Evolutionary conservation across 225 moss, liverwort and hornwort genomes (phyloP).

Genomic region (Anthoceros angustus): DNA sequence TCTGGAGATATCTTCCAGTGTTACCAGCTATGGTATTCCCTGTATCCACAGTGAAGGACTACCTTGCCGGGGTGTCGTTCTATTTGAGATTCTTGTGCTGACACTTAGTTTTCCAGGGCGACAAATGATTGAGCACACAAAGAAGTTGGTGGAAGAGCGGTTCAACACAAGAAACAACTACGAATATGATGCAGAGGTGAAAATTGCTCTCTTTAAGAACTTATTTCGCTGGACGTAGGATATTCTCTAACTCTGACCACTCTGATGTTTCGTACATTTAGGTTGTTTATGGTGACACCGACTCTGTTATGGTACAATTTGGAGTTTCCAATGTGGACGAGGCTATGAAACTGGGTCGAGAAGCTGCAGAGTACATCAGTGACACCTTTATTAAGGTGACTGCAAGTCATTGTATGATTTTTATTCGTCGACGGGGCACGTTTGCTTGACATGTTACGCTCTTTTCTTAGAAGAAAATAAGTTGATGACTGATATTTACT

Average conservation of each 20-base stretch:
- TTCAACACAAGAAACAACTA: constrained; percentile 72
- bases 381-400: constrained; percentile 89
- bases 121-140: constrained; percentile 97
- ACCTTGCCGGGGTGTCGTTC: background rate
- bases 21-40: constrained; percentile 83
- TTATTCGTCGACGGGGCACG: too few relatives aligned
- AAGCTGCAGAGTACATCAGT: constrained; percentile 89
- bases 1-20: constrained; percentile 94
- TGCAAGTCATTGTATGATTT: too few relatives aligned
- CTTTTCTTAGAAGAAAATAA: background rate
- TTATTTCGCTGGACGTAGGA: background rate
- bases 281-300: constrained; percentile 98
- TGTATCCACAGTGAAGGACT: background rate
- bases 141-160: constrained; percentile 76
- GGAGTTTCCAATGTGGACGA: constrained; percentile 82
- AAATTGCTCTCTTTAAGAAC: background rate
- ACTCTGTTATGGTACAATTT: constrained; percentile 99
- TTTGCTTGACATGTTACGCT: background rate
- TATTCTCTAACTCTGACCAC: background rate
- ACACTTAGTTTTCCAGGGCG: constrained; percentile 37
- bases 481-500: constrained; percentile 6
- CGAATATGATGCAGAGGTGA: constrained; percentile 74
- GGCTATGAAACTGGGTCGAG: constrained; percentile 85
- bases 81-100: background rate
- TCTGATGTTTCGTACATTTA: constrained; percentile 7